Evolutionary conservation across 2,329 filamentous ascomycete species (phyloP).

Genomic region (Metarhizium robertsii): DNA sequence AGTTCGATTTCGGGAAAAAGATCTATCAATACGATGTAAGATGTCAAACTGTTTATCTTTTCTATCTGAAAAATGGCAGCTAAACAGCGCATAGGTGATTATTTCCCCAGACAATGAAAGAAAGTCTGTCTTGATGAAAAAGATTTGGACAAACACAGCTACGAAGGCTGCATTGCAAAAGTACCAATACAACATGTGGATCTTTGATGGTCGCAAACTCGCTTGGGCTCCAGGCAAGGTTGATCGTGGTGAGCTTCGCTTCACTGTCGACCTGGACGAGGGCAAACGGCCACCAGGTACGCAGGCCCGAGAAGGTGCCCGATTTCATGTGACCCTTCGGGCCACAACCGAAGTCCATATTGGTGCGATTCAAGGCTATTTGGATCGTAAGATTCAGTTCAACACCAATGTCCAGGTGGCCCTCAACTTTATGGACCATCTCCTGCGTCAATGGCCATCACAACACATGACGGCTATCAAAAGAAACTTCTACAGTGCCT

Average conservation of each 20-base stretch:
- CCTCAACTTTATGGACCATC: conserved; percentile 85
- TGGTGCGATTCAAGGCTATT: conserved; percentile 54
- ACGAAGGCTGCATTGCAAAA: conserved; percentile 47
- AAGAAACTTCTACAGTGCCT: conserved; percentile 66
- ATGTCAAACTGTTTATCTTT: conserved; percentile 12
- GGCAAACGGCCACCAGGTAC: conserved; percentile 39
- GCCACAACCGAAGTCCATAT: conserved; percentile 63
- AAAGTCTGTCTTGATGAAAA: conserved; percentile 55
- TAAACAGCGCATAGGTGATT: conserved; percentile 40
- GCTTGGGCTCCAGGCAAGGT: conserved; percentile 56
- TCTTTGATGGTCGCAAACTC: conserved; percentile 77
- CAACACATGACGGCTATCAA: conserved; percentile 61
- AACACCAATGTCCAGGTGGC: conserved; percentile 64
- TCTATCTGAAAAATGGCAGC: conserved; percentile 2
- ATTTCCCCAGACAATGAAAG: conserved; percentile 57
- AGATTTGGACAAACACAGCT: conserved; percentile 61
- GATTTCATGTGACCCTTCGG: conserved; percentile 52
- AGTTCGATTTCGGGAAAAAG: conserved; percentile 44
- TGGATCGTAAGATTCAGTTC: conserved; percentile 50
- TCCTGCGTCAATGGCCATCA: conserved; percentile 72
- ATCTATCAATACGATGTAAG: conserved; percentile 83
- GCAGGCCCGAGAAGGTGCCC: conserved; percentile 29
- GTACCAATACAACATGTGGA: conserved; percentile 41
- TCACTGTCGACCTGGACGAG: conserved; percentile 63
- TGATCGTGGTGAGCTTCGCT: conserved; percentile 38